Conservation (phyloP, 306 rosid species). For the Quercus mongolica region DNA sequence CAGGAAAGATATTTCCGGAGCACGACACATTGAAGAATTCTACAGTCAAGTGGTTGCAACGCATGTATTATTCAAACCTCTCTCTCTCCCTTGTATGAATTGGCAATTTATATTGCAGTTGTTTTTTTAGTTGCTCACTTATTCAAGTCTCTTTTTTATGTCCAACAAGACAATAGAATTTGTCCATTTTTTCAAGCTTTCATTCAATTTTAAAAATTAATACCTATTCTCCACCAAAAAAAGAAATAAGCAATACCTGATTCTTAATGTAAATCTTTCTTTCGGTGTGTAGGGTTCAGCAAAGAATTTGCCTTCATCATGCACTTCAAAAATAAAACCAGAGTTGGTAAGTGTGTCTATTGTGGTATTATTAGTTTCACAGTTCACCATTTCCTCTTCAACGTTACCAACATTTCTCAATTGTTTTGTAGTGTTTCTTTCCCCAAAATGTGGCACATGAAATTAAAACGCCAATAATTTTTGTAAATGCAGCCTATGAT, state of each 20-base stretch:
- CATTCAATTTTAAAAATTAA: background rate
- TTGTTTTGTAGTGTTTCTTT: constrained; percentile 77
- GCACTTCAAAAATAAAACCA: constrained; percentile 77
- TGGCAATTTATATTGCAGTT: background rate
- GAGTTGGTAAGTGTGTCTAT: constrained; percentile 49
- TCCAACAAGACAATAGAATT: background rate
- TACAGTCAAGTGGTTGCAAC: constrained; percentile 62
- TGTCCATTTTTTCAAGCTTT: constrained; percentile 14
- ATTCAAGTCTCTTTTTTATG: background rate
- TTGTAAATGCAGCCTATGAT: constrained; percentile 89
- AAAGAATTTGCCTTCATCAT: constrained; percentile 67
- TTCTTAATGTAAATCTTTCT: constrained; percentile 2
- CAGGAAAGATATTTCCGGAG: constrained; percentile 89
- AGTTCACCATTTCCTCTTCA: constrained; percentile 1
- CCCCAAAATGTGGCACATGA: constrained; percentile 67
- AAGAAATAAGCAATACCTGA: background rate
- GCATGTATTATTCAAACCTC: constrained; percentile 49
- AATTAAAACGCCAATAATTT: constrained; percentile 70
- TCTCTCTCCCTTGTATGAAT: constrained; percentile 10
- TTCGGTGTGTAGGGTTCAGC: constrained; percentile 55
- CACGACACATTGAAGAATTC: constrained; percentile 46
- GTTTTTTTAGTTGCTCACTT: background rate
- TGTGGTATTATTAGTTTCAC: constrained; percentile 4
- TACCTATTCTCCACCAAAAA: no score
- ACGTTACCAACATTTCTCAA: constrained; percentile 18